Evolutionary conservation across 2,329 filamentous ascomycete species (phyloP), one percentile per base, ranked within the genome.

Genomic region (Aspergillus brunneoviolaceus): DNA sequence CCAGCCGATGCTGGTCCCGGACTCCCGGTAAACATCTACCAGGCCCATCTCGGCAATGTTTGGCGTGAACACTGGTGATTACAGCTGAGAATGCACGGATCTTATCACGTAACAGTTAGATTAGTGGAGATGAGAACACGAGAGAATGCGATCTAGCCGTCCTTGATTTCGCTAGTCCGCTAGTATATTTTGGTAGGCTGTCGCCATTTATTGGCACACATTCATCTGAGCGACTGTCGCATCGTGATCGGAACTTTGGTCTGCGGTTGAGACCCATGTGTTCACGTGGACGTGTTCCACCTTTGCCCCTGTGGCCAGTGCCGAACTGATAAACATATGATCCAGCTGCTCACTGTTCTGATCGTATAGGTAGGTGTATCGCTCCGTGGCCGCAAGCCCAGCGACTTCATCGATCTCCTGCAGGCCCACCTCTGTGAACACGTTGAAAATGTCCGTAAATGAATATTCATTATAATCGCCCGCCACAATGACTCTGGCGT

Each of bases 391-490:
- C 4, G 80, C 74, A 11, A 86, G 81, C 5, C 77, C 77, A 4
- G 79, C 82, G 0, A 83, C 85, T 5, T 83, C 86, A 66, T 91
- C 87, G 1, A 90, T 75, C 63, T 90, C 87, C 35, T 79, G 65
- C 50, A 91, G 77, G 2, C 83, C 81, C 0, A 85, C 87, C 21
- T 80, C 76, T 3, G 73, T 63, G 63, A 90, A 89, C 1, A 76
- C 76, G 61, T 80, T 71, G 52, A 90, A 72, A 1, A 88, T 87
- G 70, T 80, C 68, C 10, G 86, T 87, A 62, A 87, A 87, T 5
- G 82, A 71, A 70, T 89, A 91, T 72, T 91, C 89, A 79, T 91
- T 91, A 71, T 88, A 91, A 75, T 91, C 89, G 27, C 89, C 89
- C 0, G 85, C 83, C 2, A 81, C 76, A 60, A 91, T 81, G 64